Evolutionary conservation across 2,329 filamentous ascomycete species (phyloP), one percentile per base, ranked within the genome.

Genomic region (Daldinia eschscholtzii): DNA sequence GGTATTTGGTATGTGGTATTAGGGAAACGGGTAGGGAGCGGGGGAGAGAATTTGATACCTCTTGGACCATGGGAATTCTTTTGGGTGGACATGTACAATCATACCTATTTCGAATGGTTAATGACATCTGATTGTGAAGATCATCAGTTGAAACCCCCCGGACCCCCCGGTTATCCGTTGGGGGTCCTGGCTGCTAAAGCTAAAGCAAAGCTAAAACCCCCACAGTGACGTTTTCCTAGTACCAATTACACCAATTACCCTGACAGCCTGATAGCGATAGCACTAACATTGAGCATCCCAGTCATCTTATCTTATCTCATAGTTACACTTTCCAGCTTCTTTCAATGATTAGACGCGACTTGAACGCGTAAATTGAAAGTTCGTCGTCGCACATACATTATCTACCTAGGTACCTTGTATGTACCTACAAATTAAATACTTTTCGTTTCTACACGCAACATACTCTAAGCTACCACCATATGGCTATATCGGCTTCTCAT

Each of bases 331-430:
- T 61, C 55, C 35, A 37, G 35, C 35, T 37, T 37, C 35, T 39
- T 35, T 35, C 6, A 13, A 1, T 1, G 37, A 48, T 26, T 44
- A 58, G 37, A 67, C 67, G 67, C 67, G 67, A 53, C 39, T 70
- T 42, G 55, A 65, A 65, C 67, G 67, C 67, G 67, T 67, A 57
- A 55, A 65, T 57, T 39, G 30, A 57, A 58, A 58, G 56, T 46
- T 33, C 23, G 6, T 23, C n/a, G 2, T 35, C 6, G 33, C 10
- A 15, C n/a, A 12, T 35, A 10, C 33, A 35, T 33, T 9, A 33
- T 2, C 20, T 23, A 33, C 20, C 20, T 23, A 23, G 20, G 20
- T 33, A 33, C 7, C 30, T 6, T 33, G 7, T 9, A 48, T 7
- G 13, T 13, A 23, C 33, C 12, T 39, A 20, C 33, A 35, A 35